These are phyloP conservation scores for Paragyromitra xinjiangensis DNA, from an alignment of 495 filamentous ascomycete species.

Conservation along the genomic window DNA sequence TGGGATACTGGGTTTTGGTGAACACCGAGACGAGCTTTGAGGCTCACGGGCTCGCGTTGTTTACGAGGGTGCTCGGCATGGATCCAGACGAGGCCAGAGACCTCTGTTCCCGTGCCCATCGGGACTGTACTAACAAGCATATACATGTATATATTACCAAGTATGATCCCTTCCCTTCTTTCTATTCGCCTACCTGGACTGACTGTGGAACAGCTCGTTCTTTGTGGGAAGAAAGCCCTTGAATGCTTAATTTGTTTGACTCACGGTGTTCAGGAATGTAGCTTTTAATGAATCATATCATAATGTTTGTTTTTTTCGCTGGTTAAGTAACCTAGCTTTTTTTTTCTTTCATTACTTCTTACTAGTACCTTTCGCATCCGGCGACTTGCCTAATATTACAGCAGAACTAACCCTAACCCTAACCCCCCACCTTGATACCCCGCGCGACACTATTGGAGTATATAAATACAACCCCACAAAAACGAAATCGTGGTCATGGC, in stretches of 20 bases:
- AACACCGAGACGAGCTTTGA: constrained; percentile 51
- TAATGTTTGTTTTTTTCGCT: not conserved
- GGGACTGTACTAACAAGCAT: constrained; percentile 45
- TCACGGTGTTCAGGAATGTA: constrained; percentile 17
- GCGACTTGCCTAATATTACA: constrained; percentile 3
- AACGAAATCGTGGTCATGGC: constrained; percentile 11
- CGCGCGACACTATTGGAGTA: not conserved
- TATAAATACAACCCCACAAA: constrained; percentile 7
- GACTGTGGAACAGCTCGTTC: constrained; percentile 37
- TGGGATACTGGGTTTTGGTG: constrained; percentile 46
- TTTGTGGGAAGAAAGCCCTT: constrained; percentile 40
- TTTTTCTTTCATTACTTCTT: not conserved
- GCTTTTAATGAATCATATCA: constrained; percentile 10
- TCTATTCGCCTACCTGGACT: not conserved
- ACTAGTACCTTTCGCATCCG: not conserved
- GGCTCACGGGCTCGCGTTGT: constrained; percentile 53
- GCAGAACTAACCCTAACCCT: constrained; percentile 32
- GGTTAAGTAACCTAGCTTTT: not conserved
- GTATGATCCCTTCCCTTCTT: constrained; percentile 9
- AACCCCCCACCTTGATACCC: constrained; percentile 4
- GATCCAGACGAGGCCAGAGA: constrained; percentile 38
- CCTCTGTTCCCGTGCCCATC: constrained; percentile 33
- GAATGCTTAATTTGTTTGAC: not conserved
- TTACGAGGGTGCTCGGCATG: constrained; percentile 53
- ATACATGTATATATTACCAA: constrained; percentile 50